Percentiles rank a stretch among this genome's conserved stretches.
Evolutionary conservation across 1,139 yeast genomes (phyloP).

Genomic region (Taiozyma onychis): DNA sequence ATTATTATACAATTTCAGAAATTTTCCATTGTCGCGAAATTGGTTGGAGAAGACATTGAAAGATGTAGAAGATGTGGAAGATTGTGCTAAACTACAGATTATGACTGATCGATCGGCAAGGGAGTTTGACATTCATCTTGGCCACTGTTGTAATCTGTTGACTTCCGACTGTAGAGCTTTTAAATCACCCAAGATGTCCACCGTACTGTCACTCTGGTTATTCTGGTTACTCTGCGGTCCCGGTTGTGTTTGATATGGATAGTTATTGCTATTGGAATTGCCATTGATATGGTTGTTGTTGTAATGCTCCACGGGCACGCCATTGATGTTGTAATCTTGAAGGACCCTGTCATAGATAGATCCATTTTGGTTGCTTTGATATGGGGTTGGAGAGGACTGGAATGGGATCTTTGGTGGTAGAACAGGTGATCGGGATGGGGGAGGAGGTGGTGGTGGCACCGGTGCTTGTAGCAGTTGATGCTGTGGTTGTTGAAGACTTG

Average conservation of each 20-base stretch:
- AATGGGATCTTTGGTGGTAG: constrained; percentile 14
- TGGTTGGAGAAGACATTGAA: neutral
- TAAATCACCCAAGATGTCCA: constrained; percentile 53
- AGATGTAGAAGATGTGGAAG: too few relatives aligned
- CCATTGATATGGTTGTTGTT: constrained; percentile 10
- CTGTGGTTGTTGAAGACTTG: constrained; percentile 3
- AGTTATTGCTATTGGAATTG: constrained; percentile 4
- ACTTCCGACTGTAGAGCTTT: constrained; percentile 62
- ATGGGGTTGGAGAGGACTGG: constrained; percentile 1
- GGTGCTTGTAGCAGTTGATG: too few relatives aligned
- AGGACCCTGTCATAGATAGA: constrained; percentile 11
- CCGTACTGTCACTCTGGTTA: constrained; percentile 30
- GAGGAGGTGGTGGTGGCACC: constrained; percentile 20
- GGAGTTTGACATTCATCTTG: neutral
- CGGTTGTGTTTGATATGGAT: constrained; percentile 6
- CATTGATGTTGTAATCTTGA: constrained; percentile 12
- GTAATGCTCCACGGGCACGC: constrained; percentile 10
- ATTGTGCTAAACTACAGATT: too few relatives aligned
- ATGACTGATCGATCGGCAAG: too few relatives aligned
- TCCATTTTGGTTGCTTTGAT: neutral
- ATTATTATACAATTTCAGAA: neutral
- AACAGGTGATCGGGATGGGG: constrained; percentile 19
- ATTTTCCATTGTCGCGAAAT: neutral
- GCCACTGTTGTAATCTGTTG: constrained; percentile 34
- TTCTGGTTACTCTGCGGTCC: neutral